Evolutionary conservation across 2,329 filamentous ascomycete species (phyloP).

Genomic region (Pleoardoris graminearum): DNA sequence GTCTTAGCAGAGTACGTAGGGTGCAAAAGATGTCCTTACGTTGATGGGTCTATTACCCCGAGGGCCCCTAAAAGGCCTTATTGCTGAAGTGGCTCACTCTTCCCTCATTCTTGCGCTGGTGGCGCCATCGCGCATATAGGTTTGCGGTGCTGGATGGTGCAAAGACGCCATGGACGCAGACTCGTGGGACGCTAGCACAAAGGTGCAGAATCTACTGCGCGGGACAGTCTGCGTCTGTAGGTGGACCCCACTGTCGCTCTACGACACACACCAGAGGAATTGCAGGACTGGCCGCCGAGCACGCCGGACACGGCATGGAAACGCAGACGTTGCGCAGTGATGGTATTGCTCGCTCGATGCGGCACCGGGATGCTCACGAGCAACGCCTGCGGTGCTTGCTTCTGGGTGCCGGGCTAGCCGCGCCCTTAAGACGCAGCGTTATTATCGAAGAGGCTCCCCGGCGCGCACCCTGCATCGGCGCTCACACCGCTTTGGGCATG

Average conservation of each 20-base stretch:
- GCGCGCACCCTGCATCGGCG: conserved; percentile 37
- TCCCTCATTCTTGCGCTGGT: no score
- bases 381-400: no score
- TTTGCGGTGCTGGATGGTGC: not conserved
- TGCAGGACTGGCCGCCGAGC: conserved; percentile 1
- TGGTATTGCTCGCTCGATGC: no score
- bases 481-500: conserved; percentile 33
- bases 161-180: not conserved
- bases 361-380: not conserved
- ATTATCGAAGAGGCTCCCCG: conserved; percentile 38
- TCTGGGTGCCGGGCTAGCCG: conserved; percentile 28
- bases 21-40: no score
- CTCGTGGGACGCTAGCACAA: conserved; percentile 17
- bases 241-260: conserved; percentile 1
- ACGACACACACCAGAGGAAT: not conserved
- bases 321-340: not conserved
- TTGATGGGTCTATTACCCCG: no score
- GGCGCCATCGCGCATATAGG: not conserved
- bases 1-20: no score
- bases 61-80: no score
- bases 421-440: conserved; percentile 19
- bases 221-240: conserved; percentile 18
- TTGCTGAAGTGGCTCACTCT: no score
- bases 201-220: conserved; percentile 21
- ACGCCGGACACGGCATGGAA: not conserved